Percentiles rank a stretch among this genome's conserved stretches.
Evolutionary conservation across 2,329 filamentous ascomycete genomes (phyloP).

Genomic region (Coleophoma cylindrospora): DNA sequence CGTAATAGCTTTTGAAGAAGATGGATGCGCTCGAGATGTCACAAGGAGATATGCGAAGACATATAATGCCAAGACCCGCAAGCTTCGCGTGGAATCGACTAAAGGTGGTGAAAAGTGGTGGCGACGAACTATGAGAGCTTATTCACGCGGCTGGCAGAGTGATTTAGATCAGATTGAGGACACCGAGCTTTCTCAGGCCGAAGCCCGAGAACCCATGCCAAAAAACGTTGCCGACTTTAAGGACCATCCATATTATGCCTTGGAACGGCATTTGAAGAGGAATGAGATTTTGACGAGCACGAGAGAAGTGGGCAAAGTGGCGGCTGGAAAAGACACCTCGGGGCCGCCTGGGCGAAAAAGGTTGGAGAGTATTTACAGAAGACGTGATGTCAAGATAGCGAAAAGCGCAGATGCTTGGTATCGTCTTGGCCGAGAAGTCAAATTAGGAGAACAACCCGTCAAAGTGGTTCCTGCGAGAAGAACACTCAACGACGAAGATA

Average conservation of each 20-base stretch:
- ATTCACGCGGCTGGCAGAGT: slow-evolving; percentile 33
- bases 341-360: slow-evolving; percentile 20
- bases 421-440: slow-evolving; percentile 75
- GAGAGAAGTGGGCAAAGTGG: slow-evolving; percentile 71
- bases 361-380: slow-evolving; percentile 76
- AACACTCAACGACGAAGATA: slow-evolving; percentile 31
- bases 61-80: slow-evolving; percentile 86
- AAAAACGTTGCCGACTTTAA: slow-evolving; percentile 84
- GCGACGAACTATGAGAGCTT: slow-evolving; percentile 44
- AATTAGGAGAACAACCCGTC: slow-evolving; percentile 70
- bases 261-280: slow-evolving; percentile 77
- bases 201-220: slow-evolving; percentile 78
- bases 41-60: slow-evolving; percentile 83
- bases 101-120: slow-evolving; percentile 48
- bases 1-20: slow-evolving; percentile 78
- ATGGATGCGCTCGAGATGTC: slow-evolving; percentile 75
- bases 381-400: slow-evolving; percentile 73
- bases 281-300: slow-evolving; percentile 75
- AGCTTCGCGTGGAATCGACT: slow-evolving; percentile 67
- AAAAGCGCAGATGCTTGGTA: slow-evolving; percentile 88
- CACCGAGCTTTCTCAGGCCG: slow-evolving; percentile 64
- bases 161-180: slow-evolving; percentile 84
- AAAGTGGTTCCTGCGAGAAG: slow-evolving; percentile 60
- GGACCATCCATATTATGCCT: slow-evolving; percentile 74
- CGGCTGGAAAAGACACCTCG: slow-evolving; percentile 54